A percentile compares a stretch with the other conserved stretches of the same genome.
Evolutionary conservation across 148 eudicot species (phyloP).

Genomic region (Fagopyrum esculentum): DNA sequence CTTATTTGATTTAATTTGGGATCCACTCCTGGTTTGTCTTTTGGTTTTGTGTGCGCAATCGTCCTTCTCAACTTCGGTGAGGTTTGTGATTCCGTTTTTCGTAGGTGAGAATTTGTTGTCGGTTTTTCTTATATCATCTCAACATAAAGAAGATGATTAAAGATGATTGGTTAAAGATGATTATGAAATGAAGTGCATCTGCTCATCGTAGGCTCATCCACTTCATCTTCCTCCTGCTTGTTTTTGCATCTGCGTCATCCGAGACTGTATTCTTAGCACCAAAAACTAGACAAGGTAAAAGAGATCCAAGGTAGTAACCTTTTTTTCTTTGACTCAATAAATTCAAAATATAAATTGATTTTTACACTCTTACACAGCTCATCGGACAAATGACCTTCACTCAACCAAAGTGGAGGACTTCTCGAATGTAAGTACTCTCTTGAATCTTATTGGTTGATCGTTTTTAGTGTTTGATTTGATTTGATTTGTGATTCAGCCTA

Average conservation of each 20-base stretch:
- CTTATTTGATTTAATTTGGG: too few relatives aligned
- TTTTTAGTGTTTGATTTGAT: background rate
- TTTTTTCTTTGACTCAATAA: background rate
- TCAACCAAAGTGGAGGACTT: background rate
- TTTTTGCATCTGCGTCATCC: background rate
- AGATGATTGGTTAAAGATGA: background rate
- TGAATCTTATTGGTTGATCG: background rate
- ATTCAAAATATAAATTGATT: background rate
- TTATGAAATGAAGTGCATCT: background rate
- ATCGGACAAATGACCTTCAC: background rate
- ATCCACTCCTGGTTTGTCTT: too few relatives aligned
- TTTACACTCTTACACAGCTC: background rate
- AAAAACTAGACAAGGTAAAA: background rate
- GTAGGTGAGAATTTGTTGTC: too few relatives aligned
- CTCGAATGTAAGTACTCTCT: background rate
- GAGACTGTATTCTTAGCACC: background rate
- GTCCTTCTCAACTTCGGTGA: too few relatives aligned
- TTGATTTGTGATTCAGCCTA: conserved; percentile 7
- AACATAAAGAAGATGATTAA: too few relatives aligned
- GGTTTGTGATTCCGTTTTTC: too few relatives aligned
- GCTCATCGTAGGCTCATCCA: background rate
- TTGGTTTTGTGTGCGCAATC: too few relatives aligned
- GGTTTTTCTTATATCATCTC: too few relatives aligned
- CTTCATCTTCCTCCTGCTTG: background rate
- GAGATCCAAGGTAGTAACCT: background rate